Conservation (phyloP, 805 yeast species). For the Candida berthetii region DNA sequence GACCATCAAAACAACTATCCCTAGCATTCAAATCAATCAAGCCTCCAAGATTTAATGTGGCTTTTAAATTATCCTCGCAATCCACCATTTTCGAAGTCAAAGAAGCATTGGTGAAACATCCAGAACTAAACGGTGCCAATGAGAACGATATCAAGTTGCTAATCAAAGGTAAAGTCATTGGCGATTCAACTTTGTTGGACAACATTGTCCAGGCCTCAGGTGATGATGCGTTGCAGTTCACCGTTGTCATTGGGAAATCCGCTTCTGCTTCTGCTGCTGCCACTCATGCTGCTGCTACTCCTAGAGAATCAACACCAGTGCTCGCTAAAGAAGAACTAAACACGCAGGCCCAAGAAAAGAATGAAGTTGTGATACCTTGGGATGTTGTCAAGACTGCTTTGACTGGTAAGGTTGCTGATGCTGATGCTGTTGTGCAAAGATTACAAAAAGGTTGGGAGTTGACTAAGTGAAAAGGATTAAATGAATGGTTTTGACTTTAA, state of each 20-base stretch:
- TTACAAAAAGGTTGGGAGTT: constrained; percentile 35
- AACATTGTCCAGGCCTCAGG: constrained; percentile 18
- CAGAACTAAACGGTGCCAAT: constrained; percentile 24
- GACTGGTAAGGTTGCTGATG: constrained; percentile 25
- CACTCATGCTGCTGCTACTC: too few species aligned
- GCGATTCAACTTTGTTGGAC: constrained; percentile 38
- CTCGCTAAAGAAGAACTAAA: constrained; percentile 2
- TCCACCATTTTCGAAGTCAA: constrained; percentile 29
- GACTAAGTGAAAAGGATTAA: constrained; percentile 20
- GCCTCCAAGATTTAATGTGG: constrained; percentile 57
- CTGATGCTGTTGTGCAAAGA: constrained; percentile 22
- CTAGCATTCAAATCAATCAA: constrained; percentile 58
- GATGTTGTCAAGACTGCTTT: constrained; percentile 30
- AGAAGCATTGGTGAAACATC: constrained; percentile 16
- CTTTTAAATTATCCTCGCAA: constrained; percentile 16
- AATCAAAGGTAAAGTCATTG: constrained; percentile 56
- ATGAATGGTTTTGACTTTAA: not conserved
- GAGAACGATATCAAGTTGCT: constrained; percentile 42
- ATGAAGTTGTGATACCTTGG: constrained; percentile 34
- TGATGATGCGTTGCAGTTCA: constrained; percentile 27
- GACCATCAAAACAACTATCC: not conserved
- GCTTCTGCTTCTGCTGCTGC: constrained; percentile 4
- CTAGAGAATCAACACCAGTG: not conserved
- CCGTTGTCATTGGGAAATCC: constrained; percentile 34
- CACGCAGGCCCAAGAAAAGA: too few species aligned